A percentile compares a stretch with the other conserved stretches of the same genome.
Evolutionary conservation across 1,139 yeast genomes (phyloP).

Genomic region (Meyerozyma sp.): DNA sequence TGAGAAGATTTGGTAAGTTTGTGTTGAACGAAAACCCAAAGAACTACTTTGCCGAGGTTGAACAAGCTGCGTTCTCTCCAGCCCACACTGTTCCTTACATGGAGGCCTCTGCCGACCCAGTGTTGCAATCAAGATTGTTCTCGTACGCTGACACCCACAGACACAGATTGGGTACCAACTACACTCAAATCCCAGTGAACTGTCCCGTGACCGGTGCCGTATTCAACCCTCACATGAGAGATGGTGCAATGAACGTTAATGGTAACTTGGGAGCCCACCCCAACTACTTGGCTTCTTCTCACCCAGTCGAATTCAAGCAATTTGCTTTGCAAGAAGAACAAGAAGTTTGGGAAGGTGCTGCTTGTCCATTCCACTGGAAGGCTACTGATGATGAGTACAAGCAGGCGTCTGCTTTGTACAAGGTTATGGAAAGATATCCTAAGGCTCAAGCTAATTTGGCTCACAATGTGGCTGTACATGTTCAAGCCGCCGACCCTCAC

Average conservation of each 20-base stretch:
- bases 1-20: constrained; percentile 69
- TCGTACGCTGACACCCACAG: constrained; percentile 83
- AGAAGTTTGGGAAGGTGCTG: constrained; percentile 87
- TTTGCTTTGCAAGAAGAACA: constrained; percentile 52
- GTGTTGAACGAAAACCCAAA: constrained; percentile 67
- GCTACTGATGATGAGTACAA: constrained; percentile 63
- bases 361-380: constrained; percentile 85
- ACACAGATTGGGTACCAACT: constrained; percentile 61
- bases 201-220: constrained; percentile 51
- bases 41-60: constrained; percentile 78
- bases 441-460: constrained; percentile 83
- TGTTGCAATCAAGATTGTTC: constrained; percentile 76
- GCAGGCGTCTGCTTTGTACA: constrained; percentile 64
- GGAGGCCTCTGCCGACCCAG: constrained; percentile 85
- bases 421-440: constrained; percentile 67
- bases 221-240: constrained; percentile 68
- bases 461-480: constrained; percentile 79
- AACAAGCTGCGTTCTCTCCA: constrained; percentile 80
- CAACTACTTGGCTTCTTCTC: constrained; percentile 61
- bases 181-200: constrained; percentile 69
- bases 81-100: constrained; percentile 80
- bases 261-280: constrained; percentile 85
- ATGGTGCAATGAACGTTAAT: constrained; percentile 79
- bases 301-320: constrained; percentile 49
- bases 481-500: constrained; percentile 59